Base-by-base conservation (phyloP, 208 protist genomes). In the Leishmania braziliensis region DNA sequence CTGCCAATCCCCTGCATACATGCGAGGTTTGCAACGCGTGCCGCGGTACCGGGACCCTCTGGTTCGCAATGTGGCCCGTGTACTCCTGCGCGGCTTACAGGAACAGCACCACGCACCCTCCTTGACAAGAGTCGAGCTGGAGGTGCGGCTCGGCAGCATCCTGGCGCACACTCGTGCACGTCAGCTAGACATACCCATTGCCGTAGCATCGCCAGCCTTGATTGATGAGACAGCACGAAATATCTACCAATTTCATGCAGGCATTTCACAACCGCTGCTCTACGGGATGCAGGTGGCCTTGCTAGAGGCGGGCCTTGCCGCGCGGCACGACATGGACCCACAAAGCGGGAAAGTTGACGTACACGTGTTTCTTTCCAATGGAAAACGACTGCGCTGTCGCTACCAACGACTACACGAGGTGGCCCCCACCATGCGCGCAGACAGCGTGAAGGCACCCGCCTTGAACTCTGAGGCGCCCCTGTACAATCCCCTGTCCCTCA, bases 11-110 rank as follows among this genome's bases (percentile, higher is more conserved):
- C 51, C 33, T 53, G 36, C 5, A 43, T 8, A 50, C 14, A 84
- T 76, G 81, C 62, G 29, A 71, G 56, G 48, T 23, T 48, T 80
- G 3, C 56, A 58, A 53, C 54, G 62, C 46, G 71, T 89, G 3
- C 86, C 88, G 14, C 88, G 81, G 53, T 95, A 93, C 66, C 80
- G 79, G 20, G 90, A 95, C 73, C 87, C 87, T 23, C 75, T 95
- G 60, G 74, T 80, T 0, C 43, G 82, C 65, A 80, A 85, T 51
- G 54, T 93, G 43, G 75, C 82, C 16, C 74, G 86, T 29, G 69
- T 86, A 1, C 84, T 95, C 36, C 85, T 86, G 18, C 75, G 82
- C 70, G 84, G 81, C 68, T 77, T 95, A 43, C 80, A 85, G 70
- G 66, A 88, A 43, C 87, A 92, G 68, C 88, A 84, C 39, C 71